Evolutionary conservation across 2,329 filamentous ascomycete genomes (phyloP), one percentile per base, ranked within the genome.

Genomic region (Macrophomina pseudophaseolina): DNA sequence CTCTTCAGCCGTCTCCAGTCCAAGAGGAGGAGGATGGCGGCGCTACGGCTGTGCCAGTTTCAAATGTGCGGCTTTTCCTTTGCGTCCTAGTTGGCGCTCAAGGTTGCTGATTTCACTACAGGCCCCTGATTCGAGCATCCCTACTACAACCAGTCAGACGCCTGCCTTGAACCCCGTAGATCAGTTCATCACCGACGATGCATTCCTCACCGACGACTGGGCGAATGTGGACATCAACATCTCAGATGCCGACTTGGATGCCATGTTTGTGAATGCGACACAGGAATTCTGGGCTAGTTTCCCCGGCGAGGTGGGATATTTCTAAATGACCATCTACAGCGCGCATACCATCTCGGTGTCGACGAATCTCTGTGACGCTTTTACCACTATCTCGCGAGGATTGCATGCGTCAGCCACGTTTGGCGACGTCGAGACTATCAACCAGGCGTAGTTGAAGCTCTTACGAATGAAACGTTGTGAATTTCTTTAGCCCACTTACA

Each of bases 251-350:
- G 77, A 78, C 18, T 70, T 79, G 53, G 75, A 79, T 53, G 74
- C 76, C n/a, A 74, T 77, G 65, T 76, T 78, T 71, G 74, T 76
- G 64, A 76, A 72, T 64, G 75, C 75, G 8, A 79, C 77, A 33
- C 76, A 79, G 65, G 77, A 79, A 6, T 79, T 79, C 46, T 79
- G 77, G 77, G 76, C 72, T 14, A 74, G 74, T 28, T 79, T 79
- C 56, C 77, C 77, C 0, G 77, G 77, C 4, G 77, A 79, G 60
- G 77, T 79, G 5, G 76, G 76, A 16, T 69, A 70, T 18, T 63
- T 65, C 49, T 42, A 18, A 42, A n/a, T 30, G 6, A 28, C 16
- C 16, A 23, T 5, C 5, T 8, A 18, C n/a, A 14, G 11, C 11
- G 18, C 11, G 7, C 23, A n/a, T 30, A 5, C 7, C 6, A 44